These are phyloP conservation scores for Wallacemonas rigidus DNA, from an alignment of 208 protist genomes.

Conservation along the genomic window DNA sequence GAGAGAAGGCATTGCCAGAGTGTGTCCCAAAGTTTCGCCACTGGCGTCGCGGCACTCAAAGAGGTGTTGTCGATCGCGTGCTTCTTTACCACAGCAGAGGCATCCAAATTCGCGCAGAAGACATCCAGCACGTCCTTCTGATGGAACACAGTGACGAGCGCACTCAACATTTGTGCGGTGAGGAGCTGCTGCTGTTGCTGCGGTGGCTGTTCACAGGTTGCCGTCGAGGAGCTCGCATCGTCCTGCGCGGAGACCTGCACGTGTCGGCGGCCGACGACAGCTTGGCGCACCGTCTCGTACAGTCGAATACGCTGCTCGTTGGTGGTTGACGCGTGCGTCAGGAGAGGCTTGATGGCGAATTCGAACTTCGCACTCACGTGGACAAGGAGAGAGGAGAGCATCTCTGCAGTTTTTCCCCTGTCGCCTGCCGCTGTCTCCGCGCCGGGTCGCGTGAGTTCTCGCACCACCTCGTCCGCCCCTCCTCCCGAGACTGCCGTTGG, in stretches of 20 bases:
- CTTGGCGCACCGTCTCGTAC: conserved; percentile 4
- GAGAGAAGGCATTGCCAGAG: conserved; percentile 1
- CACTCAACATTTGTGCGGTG: neutral
- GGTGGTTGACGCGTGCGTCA: neutral
- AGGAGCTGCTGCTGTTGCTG: conserved; percentile 9
- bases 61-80: neutral
- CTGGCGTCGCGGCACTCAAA: conserved; percentile 16
- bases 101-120: conserved; percentile 6
- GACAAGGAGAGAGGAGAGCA: conserved; percentile 3
- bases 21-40: too few relatives aligned
- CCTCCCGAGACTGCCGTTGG: too few relatives aligned
- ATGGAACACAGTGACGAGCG: conserved; percentile 11
- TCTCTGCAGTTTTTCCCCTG: neutral
- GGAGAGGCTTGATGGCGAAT: conserved; percentile 12
- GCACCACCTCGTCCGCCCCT: too few relatives aligned
- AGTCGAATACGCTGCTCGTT: conserved; percentile 5
- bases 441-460: too few relatives aligned
- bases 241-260: neutral
- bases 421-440: too few relatives aligned
- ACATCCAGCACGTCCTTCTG: neutral
- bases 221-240: too few relatives aligned
- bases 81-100: conserved; percentile 7
- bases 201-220: neutral
- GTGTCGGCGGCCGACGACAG: neutral
- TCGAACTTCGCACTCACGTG: conserved; percentile 9